Base-by-base conservation (phyloP, 192 early-diverging fungal genomes). In the Rhizophagus prolifer region DNA sequence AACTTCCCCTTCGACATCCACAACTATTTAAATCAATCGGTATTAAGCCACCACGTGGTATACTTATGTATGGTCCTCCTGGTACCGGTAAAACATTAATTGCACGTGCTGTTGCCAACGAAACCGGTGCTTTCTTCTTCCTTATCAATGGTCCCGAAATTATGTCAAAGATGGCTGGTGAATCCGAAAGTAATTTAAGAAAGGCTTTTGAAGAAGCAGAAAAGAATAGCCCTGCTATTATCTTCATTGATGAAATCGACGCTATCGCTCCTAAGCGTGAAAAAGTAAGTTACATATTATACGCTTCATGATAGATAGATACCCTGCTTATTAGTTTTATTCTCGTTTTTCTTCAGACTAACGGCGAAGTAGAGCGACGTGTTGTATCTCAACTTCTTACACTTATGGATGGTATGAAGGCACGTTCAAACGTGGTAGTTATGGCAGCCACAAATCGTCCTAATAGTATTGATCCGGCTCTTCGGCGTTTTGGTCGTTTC, bases 131-230 rank as follows among this genome's bases (percentile, higher is more conserved):
- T 19, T 98, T 98, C 92, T 97, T 99, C 90, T 98, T 99, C 87
- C 83, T 97, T 65, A 98, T 99, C 86, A 98, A 98, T 81, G 97
- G 97, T 50, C 97, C 97, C 67, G 97, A 98, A 82, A 98, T 99
- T 81, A 98, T 99, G 97, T 97, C 95, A 79, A 98, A 98, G 87
- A 99, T 99, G 97, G 96, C 97, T 47, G 97, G 97, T 80, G 97
- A 99, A 83, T 95, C 93, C 75, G 97, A 99, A 87, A 92, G 90
- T 68, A 99, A 99, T 81, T 80, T 99, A 79, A 91, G 97, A 72
- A 98, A 99, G 86, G 96, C 96, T 10, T 99, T 99, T 75, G 97
- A 98, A 79, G 97, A 99, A 82, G 97, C 97, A 23, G 95, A 97
- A 84, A 97, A 96, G 84, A 98, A 99, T 84, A 90, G 91, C 77